Percentiles rank a stretch among this genome's conserved stretches.
Conservation (phyloP, 305 asterid species). For the Fraxinus latifolia region DNA sequence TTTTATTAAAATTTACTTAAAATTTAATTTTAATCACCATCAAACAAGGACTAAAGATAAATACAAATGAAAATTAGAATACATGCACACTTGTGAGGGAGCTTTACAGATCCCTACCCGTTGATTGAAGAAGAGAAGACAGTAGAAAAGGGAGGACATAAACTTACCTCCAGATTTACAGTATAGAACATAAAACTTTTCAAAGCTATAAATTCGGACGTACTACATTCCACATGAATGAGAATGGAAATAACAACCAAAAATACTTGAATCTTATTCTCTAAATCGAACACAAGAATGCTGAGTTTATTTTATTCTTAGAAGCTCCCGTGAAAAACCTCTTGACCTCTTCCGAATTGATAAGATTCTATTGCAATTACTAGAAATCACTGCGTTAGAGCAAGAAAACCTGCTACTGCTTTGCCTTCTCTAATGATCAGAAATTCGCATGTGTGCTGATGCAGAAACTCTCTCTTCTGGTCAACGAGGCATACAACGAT, state of each 20-base stretch:
- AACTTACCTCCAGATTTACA: background rate
- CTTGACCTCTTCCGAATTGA: background rate
- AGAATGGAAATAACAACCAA: background rate
- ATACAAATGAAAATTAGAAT: no score
- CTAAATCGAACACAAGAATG: background rate
- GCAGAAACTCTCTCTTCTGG: conserved; percentile 76
- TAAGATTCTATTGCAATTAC: background rate
- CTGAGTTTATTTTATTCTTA: background rate
- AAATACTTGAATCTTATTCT: background rate
- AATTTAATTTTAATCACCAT: no score
- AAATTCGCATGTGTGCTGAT: conserved; percentile 1
- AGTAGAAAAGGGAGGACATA: background rate
- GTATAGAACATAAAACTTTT: background rate
- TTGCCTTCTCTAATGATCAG: background rate
- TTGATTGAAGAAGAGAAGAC: background rate
- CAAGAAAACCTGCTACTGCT: background rate
- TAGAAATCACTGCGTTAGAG: background rate
- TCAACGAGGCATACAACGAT: conserved; percentile 87
- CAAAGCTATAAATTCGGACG: background rate
- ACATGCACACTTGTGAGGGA: background rate
- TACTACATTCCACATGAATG: background rate
- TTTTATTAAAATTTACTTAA: no score
- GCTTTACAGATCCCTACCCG: background rate
- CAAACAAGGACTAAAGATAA: no score
- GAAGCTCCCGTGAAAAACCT: background rate